These are phyloP conservation scores for Macrolepiota fuliginosa DNA, from an alignment of 768 basidiomycete genomes.

Conservation along the genomic window DNA sequence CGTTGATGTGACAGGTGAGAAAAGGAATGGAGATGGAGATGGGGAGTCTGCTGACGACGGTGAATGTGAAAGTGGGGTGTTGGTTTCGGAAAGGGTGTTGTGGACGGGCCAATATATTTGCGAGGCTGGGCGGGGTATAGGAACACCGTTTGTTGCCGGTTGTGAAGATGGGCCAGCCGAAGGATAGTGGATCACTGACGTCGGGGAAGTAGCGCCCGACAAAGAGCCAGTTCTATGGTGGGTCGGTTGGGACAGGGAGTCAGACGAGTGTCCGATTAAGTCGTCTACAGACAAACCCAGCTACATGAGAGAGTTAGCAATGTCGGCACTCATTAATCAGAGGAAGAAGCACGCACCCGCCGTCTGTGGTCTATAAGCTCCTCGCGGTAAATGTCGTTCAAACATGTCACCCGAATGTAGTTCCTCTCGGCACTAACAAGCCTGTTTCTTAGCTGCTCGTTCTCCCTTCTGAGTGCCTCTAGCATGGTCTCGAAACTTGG, in stretches of 20 bases:
- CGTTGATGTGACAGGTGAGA: constrained; percentile 57
- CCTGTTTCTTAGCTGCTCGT: constrained; percentile 65
- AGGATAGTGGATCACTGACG: constrained; percentile 37
- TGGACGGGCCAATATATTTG: constrained; percentile 56
- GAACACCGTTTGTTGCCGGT: constrained; percentile 48
- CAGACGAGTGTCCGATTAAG: constrained; percentile 67
- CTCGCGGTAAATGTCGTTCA: constrained; percentile 84
- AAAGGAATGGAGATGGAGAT: constrained; percentile 67
- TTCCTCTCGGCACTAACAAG: constrained; percentile 76
- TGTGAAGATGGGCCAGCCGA: constrained; percentile 14
- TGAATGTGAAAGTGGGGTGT: constrained; percentile 64
- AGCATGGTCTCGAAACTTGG: constrained; percentile 60
- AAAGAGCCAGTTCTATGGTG: constrained; percentile 48
- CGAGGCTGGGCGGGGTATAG: constrained; percentile 72
- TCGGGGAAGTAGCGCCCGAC: constrained; percentile 42
- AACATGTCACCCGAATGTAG: constrained; percentile 66
- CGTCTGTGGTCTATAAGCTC: constrained; percentile 77
- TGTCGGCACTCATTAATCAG: constrained; percentile 3
- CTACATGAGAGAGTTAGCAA: constrained; percentile 32
- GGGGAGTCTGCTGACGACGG: constrained; percentile 66
- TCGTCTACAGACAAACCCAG: constrained; percentile 77
- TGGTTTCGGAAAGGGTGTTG: constrained; percentile 46
- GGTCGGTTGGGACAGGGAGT: constrained; percentile 70
- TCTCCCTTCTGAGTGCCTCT: constrained; percentile 75
- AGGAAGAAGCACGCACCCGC: constrained; percentile 50